Percentiles rank a stretch among this genome's conserved stretches.
Conservation (phyloP, 2,329 filamentous ascomycete genomes). For the Aschersonia sp. region DNA sequence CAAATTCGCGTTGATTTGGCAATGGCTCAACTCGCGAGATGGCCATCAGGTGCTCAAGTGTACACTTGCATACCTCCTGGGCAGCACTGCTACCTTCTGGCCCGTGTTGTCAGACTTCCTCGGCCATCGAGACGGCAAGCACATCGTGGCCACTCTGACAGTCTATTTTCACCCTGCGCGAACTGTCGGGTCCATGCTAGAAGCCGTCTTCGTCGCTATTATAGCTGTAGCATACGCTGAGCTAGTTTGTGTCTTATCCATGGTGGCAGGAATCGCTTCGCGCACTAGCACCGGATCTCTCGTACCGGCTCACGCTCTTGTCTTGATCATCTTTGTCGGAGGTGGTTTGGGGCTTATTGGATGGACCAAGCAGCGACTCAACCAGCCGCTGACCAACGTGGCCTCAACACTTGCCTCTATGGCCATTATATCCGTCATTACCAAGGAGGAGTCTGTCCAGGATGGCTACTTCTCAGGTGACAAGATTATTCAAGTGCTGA, state of each 20-base stretch:
- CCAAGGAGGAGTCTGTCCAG: slow-evolving; percentile 82
- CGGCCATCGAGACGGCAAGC: slow-evolving; percentile 79
- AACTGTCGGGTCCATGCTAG: slow-evolving; percentile 77
- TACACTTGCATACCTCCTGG: slow-evolving; percentile 76
- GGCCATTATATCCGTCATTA: slow-evolving; percentile 77
- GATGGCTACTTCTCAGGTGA: slow-evolving; percentile 66
- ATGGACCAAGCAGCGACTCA: slow-evolving; percentile 71
- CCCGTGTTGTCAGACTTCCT: slow-evolving; percentile 57
- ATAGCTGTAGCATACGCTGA: slow-evolving; percentile 60
- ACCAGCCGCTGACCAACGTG: slow-evolving; percentile 68
- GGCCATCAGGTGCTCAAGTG: slow-evolving; percentile 81
- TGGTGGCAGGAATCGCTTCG: slow-evolving; percentile 76
- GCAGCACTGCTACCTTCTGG: slow-evolving; percentile 75
- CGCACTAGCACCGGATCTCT: slow-evolving; percentile 51
- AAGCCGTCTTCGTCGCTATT: slow-evolving; percentile 64
- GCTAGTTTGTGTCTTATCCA: slow-evolving; percentile 65
- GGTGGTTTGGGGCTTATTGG: slow-evolving; percentile 77
- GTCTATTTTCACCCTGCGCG: slow-evolving; percentile 91
- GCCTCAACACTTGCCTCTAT: slow-evolving; percentile 77
- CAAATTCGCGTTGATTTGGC: slow-evolving; percentile 27
- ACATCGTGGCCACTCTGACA: slow-evolving; percentile 83
- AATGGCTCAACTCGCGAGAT: slow-evolving; percentile 55
- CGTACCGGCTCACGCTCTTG: slow-evolving; percentile 60
- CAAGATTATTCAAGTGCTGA: slow-evolving; percentile 70
- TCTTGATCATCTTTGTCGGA: slow-evolving; percentile 73